A percentile compares a stretch with the other conserved stretches of the same genome.
Conservation (phyloP, 2,329 filamentous ascomycete genomes). For the Botrytis fragariae region DNA sequence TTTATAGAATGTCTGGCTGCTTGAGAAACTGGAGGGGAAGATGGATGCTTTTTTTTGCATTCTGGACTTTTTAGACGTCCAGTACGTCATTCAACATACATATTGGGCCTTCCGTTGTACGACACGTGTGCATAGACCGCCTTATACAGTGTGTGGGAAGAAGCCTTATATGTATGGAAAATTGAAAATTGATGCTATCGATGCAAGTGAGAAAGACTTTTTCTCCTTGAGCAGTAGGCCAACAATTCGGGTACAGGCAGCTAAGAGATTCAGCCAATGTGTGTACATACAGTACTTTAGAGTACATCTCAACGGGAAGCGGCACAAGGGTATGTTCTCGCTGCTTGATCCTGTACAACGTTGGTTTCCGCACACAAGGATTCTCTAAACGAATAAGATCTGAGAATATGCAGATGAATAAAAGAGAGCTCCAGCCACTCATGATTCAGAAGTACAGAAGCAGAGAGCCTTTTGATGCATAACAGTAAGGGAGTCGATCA, state of each 20-base stretch:
- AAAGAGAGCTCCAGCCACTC: conserved; percentile 1
- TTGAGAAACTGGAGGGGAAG: conserved; percentile 14
- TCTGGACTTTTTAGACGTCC: neutral
- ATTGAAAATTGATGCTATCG: conserved; percentile 16
- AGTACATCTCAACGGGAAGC: conserved; percentile 15
- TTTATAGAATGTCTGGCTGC: neutral
- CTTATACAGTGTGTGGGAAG: conserved; percentile 8
- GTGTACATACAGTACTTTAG: neutral
- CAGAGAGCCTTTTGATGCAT: neutral
- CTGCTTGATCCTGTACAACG: conserved; percentile 16
- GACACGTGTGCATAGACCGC: conserved; percentile 21
- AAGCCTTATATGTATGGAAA: conserved; percentile 18
- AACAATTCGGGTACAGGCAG: neutral
- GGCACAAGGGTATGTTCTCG: conserved; percentile 10
- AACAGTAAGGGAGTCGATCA: conserved; percentile 8
- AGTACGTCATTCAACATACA: conserved; percentile 18
- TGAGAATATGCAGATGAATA: neutral
- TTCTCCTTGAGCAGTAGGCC: neutral
- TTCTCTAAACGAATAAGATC: neutral
- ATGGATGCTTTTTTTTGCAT: neutral
- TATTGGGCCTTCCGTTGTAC: conserved; percentile 20
- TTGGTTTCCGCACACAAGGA: neutral
- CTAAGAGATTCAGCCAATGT: conserved; percentile 7
- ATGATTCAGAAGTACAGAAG: conserved; percentile 6
- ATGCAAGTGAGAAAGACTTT: conserved; percentile 14